Evolutionary conservation across 805 yeast species (phyloP), one percentile per base, ranked within the genome.

Genomic region (Pichia deserticola): DNA sequence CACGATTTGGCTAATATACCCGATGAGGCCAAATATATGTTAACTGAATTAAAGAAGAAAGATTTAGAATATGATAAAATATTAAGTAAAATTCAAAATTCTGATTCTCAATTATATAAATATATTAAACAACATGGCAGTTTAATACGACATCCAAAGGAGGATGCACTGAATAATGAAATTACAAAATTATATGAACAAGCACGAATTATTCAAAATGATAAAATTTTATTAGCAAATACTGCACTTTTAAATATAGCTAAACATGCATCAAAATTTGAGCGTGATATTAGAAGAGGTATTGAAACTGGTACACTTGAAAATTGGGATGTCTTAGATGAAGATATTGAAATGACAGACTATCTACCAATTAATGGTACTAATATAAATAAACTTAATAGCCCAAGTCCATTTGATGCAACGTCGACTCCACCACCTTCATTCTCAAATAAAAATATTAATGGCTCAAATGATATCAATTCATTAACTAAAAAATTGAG

Each of bases 111-210:
- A 54, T 69, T 92, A 48, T 96, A 86, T 61, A 89, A 89, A 63
- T 84, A 79, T 63, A 86, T 89, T 53, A 80, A 84, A 55, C 83
- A 86, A 44, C 81, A 87, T 66, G 97, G 97, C 1, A 84, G 96
- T 1, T 67, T 84, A 40, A 76, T 84, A 1, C 86, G 82, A 54
- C 84, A 84, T 64, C 93, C 97, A 2, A 85, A 88, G 55, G 99
- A 92, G 61, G 78, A 72, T 42, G 81, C 75, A 52, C 60, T 85
- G 5, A 77, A 78, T 57, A 74, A 78, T 30, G 83, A 82, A 57
- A 84, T 90, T 7, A 75, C 78, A 42, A 84, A 83, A 41, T 92
- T 85, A 50, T 78, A 83, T 70, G 74, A 74, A 36, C 68, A 72
- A 42, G 81, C 84, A 7, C 72, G 76, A 47, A 71, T 70, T 47